These are phyloP conservation scores for Alternaria panax DNA, from an alignment of 2,329 filamentous ascomycete species.

Conservation along the genomic window DNA sequence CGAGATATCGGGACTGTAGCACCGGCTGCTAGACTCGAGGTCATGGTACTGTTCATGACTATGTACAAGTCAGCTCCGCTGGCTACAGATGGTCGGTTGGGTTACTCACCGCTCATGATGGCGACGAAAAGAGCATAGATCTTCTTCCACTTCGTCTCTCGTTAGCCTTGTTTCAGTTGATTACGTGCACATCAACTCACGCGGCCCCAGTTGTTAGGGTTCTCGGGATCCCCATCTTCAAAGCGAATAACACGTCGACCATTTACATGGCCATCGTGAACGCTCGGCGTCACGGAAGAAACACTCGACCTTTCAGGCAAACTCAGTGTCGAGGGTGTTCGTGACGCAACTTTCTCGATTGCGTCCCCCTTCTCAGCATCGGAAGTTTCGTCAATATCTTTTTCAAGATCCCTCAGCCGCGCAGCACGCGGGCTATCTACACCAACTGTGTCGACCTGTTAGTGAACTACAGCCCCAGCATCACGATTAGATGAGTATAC, in stretches of 20 bases:
- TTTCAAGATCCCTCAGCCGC: conserved; percentile 26
- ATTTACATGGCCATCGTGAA: conserved; percentile 2
- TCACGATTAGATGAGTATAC: background rate
- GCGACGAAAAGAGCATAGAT: conserved; percentile 61
- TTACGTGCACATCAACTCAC: conserved; percentile 20
- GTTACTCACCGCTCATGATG: conserved; percentile 60
- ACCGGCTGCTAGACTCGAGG: conserved; percentile 68
- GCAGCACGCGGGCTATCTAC: conserved; percentile 27
- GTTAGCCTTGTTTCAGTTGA: background rate
- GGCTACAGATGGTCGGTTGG: background rate
- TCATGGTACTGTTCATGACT: conserved; percentile 71
- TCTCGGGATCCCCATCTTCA: conserved; percentile 48
- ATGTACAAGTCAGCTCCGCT: background rate
- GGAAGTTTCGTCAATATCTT: conserved; percentile 32
- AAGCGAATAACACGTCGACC: conserved; percentile 49
- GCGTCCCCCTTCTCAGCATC: conserved; percentile 39
- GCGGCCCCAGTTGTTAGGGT: conserved; percentile 54
- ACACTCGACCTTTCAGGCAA: conserved; percentile 19
- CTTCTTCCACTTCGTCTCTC: conserved; percentile 61
- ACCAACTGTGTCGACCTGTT: conserved; percentile 17
- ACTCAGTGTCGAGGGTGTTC: conserved; percentile 14
- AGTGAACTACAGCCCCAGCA: background rate
- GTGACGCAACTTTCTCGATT: conserved; percentile 30
- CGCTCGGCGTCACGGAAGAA: conserved; percentile 11
- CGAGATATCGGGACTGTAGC: conserved; percentile 64